These are phyloP conservation scores for Endothia cerciana DNA, from an alignment of 2,329 filamentous ascomycete species.

Conservation along the genomic window DNA sequence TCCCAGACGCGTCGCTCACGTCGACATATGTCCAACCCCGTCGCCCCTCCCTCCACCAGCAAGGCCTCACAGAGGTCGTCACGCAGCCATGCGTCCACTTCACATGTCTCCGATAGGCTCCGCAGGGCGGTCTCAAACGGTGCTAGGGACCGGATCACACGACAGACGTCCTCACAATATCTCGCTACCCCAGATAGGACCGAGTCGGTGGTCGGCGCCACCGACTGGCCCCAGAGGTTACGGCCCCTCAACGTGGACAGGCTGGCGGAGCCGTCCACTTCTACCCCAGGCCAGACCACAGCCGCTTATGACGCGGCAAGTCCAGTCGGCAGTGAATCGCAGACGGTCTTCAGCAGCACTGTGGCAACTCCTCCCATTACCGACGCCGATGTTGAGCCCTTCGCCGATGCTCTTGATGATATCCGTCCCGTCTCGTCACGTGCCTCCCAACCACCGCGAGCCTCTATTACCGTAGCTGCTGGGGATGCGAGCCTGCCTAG, in stretches of 20 bases:
- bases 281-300: conserved; percentile 44
- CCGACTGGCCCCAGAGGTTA: conserved; percentile 44
- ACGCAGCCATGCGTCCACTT: conserved; percentile 36
- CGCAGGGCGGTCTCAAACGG: conserved; percentile 42
- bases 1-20: conserved; percentile 38
- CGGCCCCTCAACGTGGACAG: conserved; percentile 48
- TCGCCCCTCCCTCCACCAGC: conserved; percentile 39
- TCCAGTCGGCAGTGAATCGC: conserved; percentile 57
- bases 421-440: conserved; percentile 51
- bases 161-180: conserved; percentile 39
- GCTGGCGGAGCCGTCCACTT: conserved; percentile 50
- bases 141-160: conserved; percentile 34
- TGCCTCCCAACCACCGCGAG: conserved; percentile 52
- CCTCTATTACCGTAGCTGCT: conserved; percentile 70
- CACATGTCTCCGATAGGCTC: conserved; percentile 44
- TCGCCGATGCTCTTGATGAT: conserved; percentile 53
- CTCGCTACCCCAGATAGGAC: conserved; percentile 64
- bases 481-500: conserved; percentile 94
- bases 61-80: conserved; percentile 39
- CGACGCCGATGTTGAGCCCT: conserved; percentile 70
- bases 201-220: conserved; percentile 42
- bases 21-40: conserved; percentile 39
- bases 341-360: conserved; percentile 64
- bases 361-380: conserved; percentile 77
- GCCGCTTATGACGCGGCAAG: conserved; percentile 54